Evolutionary conservation across 345 rosid species (phyloP), one percentile per base, ranked within the genome.

Genomic region (Salix purpurea): DNA sequence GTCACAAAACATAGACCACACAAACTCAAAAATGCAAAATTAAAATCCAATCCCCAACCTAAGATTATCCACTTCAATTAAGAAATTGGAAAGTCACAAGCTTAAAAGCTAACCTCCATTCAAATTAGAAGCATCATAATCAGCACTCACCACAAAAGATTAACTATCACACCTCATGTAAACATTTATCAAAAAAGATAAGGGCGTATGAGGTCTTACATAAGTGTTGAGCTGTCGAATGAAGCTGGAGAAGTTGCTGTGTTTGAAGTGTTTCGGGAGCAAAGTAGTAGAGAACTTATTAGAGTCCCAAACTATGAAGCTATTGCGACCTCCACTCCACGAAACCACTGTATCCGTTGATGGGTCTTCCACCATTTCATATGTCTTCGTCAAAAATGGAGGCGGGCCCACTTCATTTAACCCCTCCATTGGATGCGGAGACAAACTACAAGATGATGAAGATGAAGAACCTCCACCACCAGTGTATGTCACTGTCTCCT

Each of bases 391-490:
- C n/a, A 78, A 69, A 56, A 78, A 78, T 60, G 81, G 81, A n/a
- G 81, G 77, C 76, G 97, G 96, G 16, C 96, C 97, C 7, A 75
- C 82, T 64, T 94, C 97, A 71, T 88, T 80, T 4, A 94, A 80
- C 7, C 97, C 92, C 81, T 90, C 92, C 77, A 85, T 80, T 40
- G 98, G 97, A 80, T 71, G 88, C n/a, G 96, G 91, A 23, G 89
- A 74, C 2, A 83, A 81, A 30, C 70, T 82, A 1, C 87, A 85
- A 67, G 85, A 81, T 0, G 87, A 86, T 0, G 89, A 85, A 4
- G 91, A 86, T 8, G 90, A 87, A 1, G 74, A 76, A 34, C 65
- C 21, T 2, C 18, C 39, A 10, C 68, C 73, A 0, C 28, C 74
- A 2, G 78, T 56, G 36, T 3, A 69, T 0, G 81, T 68, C 87